These are phyloP conservation scores for Dioscorea cayenensis DNA, from an alignment of 116 monocot species.

Conservation along the genomic window DNA sequence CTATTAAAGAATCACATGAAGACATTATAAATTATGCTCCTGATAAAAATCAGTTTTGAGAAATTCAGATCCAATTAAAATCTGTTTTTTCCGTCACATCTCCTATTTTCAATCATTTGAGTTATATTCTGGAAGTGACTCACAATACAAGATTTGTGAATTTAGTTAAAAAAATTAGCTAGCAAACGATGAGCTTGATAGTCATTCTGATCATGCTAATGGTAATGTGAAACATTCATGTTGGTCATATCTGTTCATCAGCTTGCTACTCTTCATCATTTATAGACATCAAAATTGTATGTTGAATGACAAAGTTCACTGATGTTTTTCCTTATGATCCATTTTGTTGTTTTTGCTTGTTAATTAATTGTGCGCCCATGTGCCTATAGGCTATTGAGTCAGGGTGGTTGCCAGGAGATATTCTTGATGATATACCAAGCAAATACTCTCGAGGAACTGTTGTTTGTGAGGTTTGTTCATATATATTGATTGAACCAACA, in stretches of 20 bases:
- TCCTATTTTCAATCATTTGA: too few relatives aligned
- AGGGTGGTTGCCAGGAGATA: constrained; percentile 82
- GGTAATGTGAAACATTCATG: background rate
- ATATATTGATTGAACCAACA: background rate
- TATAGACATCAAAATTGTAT: background rate
- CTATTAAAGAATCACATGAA: too few relatives aligned
- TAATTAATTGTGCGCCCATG: constrained; percentile 6
- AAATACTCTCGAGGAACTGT: constrained; percentile 69
- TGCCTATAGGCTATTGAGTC: constrained; percentile 77
- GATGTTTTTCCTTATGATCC: background rate
- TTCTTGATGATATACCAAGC: constrained; percentile 91
- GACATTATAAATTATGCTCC: too few relatives aligned
- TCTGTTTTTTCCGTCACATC: too few relatives aligned
- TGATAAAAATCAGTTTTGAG: too few relatives aligned
- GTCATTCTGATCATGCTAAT: background rate
- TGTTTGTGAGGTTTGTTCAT: constrained; percentile 72
- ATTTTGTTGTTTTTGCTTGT: background rate
- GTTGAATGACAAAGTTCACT: background rate
- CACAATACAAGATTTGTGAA: too few relatives aligned
- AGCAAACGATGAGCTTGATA: background rate
- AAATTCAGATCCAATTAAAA: too few relatives aligned
- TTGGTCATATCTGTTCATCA: background rate
- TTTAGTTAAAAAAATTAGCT: too few relatives aligned
- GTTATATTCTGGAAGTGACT: too few relatives aligned
- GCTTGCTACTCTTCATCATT: background rate